Evolutionary conservation across 352 stramenopile genomes (phyloP).

Genomic region (Peronospora farinosa): DNA sequence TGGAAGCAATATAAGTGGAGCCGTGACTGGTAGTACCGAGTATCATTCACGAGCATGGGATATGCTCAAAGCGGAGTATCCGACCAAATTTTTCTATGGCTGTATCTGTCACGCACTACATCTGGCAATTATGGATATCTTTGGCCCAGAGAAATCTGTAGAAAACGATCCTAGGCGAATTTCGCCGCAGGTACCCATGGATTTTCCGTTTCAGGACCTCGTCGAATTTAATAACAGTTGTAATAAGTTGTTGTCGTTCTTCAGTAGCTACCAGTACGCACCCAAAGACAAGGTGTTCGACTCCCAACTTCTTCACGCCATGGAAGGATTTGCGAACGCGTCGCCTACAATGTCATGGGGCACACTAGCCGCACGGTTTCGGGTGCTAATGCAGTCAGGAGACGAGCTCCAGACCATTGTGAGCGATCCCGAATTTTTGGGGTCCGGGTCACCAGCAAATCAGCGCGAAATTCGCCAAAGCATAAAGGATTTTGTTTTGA

Average conservation of each 20-base stretch:
- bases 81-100: conserved; percentile 84
- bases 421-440: conserved; percentile 57
- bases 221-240: conserved; percentile 70
- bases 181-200: conserved; percentile 58
- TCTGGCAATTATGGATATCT: conserved; percentile 79
- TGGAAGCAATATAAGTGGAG: conserved; percentile 57
- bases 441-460: conserved; percentile 31
- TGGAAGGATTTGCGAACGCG: conserved; percentile 68
- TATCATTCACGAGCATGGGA: conserved; percentile 73
- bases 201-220: conserved; percentile 76
- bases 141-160: conserved; percentile 58
- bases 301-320: conserved; percentile 57
- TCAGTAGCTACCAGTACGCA: conserved; percentile 75
- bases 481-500: conserved; percentile 71
- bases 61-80: conserved; percentile 78
- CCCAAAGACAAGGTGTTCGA: conserved; percentile 76
- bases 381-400: conserved; percentile 57
- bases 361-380: conserved; percentile 58
- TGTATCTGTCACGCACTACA: conserved; percentile 79
- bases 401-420: conserved; percentile 72
- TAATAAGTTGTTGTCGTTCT: conserved; percentile 72
- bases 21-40: conserved; percentile 70
- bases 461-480: conserved; percentile 48
- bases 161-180: conserved; percentile 64
- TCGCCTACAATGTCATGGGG: conserved; percentile 63